A percentile compares a stretch with the other conserved stretches of the same genome.
These are phyloP conservation scores for Cicer cuneatum DNA, from an alignment of 306 rosid species.

Conservation along the genomic window DNA sequence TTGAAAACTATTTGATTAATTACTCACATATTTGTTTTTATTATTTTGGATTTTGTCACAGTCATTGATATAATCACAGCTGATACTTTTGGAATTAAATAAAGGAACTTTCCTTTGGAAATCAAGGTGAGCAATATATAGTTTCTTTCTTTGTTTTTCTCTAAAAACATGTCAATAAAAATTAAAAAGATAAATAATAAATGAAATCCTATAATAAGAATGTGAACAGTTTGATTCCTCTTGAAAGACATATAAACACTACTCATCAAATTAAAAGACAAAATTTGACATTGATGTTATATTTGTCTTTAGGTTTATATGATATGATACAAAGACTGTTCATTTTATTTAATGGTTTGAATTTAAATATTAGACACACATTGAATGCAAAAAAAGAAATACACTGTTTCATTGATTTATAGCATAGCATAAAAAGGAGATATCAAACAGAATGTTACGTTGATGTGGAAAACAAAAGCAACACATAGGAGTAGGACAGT, in stretches of 20 bases:
- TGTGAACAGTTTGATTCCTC: conserved; percentile 30
- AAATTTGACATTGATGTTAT: conserved; percentile 17
- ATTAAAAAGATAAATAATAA: not conserved
- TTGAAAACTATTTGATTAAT: conserved; percentile 38
- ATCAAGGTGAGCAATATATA: conserved; percentile 36
- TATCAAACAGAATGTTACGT: conserved; percentile 53
- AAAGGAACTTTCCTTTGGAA: conserved; percentile 37
- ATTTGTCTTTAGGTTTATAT: conserved; percentile 29
- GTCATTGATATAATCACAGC: conserved; percentile 44
- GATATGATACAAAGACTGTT: not conserved
- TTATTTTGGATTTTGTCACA: conserved; percentile 42
- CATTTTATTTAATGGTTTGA: not conserved
- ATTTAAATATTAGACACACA: conserved; percentile 21
- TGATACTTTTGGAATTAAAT: conserved; percentile 44
- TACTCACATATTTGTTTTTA: not conserved
- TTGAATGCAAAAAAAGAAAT: conserved; percentile 38
- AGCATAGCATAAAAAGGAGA: conserved; percentile 50
- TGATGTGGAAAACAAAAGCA: conserved; percentile 48
- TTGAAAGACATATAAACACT: conserved; percentile 2
- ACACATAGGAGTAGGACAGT: conserved; percentile 34
- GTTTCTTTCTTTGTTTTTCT: not conserved
- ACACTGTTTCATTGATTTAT: conserved; percentile 37
- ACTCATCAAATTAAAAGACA: conserved; percentile 4
- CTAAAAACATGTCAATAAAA: conserved; percentile 25
- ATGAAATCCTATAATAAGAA: conserved; percentile 24